Percentiles rank a stretch among this genome's conserved stretches.
These are phyloP conservation scores for Mucor ambiguus DNA, from an alignment of 371 early-diverging fungal genomes.

Conservation along the genomic window DNA sequence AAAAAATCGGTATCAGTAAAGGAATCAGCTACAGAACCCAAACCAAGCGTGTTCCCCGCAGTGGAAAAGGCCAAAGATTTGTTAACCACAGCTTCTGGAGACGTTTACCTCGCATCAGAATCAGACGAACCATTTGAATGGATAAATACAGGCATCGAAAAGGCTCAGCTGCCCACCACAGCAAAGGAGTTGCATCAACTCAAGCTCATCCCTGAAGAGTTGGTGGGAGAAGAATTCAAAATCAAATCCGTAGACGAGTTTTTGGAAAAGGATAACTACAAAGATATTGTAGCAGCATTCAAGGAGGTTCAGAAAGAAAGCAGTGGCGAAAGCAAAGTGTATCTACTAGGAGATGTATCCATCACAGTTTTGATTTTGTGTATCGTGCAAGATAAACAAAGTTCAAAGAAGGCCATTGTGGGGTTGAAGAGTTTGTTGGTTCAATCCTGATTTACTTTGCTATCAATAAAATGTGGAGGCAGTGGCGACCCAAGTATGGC, in stretches of 20 bases:
- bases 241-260: conserved; percentile 12
- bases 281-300: conserved; percentile 13
- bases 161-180: conserved; percentile 5
- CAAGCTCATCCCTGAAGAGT: conserved; percentile 10
- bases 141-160: conserved; percentile 11
- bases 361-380: conserved; percentile 20
- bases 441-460: conserved; percentile 7
- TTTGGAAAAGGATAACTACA: conserved; percentile 5
- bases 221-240: neutral
- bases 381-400: conserved; percentile 14
- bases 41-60: conserved; percentile 6
- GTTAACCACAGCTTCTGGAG: conserved; percentile 6
- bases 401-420: conserved; percentile 14
- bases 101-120: conserved; percentile 21
- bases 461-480: neutral
- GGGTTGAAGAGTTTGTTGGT: conserved; percentile 27
- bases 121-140: conserved; percentile 28
- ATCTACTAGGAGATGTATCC: conserved; percentile 16
- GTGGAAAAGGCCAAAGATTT: conserved; percentile 10
- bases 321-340: conserved; percentile 10
- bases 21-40: neutral
- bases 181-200: conserved; percentile 13
- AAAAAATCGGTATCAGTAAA: neutral
- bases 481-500: neutral
- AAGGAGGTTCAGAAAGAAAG: neutral